phyloP scores from a whole-genome alignment of 2,329 filamentous ascomycete species.

The Aspergillus proliferans region DNA sequence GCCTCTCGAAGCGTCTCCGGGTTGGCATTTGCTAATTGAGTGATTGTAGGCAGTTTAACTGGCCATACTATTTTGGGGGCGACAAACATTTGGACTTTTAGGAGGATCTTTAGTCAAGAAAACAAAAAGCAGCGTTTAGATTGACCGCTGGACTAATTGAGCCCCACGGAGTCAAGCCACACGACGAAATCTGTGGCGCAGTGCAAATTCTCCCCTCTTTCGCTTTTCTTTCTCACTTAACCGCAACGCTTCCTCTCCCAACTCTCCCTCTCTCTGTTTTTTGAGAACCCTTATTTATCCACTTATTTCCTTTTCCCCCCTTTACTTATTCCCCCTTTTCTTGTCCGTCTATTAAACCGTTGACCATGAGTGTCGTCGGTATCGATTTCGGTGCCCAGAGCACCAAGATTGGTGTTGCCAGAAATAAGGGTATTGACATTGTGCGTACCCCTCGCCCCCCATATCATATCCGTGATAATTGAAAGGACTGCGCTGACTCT shows the following conservation, averaged over 20 bases:
- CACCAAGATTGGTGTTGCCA: conserved; percentile 94
- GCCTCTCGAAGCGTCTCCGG: conserved; percentile 1
- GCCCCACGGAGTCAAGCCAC: conserved; percentile 5
- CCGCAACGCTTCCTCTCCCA: background rate
- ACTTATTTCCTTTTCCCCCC: background rate
- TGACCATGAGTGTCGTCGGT: conserved; percentile 61
- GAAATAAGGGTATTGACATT: conserved; percentile 98
- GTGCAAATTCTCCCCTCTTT: background rate
- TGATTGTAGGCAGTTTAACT: background rate
- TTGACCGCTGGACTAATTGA: background rate
- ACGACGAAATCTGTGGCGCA: background rate
- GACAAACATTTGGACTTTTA: too few species aligned
- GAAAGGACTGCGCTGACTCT: conserved; percentile 11
- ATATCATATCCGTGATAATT: background rate
- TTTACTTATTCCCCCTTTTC: background rate
- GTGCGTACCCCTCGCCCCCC: conserved; percentile 55
- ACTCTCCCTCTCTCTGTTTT: conserved; percentile 1
- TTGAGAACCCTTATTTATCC: background rate
- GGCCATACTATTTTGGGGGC: too few species aligned
- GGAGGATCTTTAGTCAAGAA: background rate
- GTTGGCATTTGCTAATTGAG: background rate
- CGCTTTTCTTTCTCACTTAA: background rate
- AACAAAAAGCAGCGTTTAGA: background rate
- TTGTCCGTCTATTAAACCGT: conserved; percentile 3
- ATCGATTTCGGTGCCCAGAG: conserved; percentile 95